Conservation (phyloP, 345 rosid species). For the Physaria fendleri region DNA sequence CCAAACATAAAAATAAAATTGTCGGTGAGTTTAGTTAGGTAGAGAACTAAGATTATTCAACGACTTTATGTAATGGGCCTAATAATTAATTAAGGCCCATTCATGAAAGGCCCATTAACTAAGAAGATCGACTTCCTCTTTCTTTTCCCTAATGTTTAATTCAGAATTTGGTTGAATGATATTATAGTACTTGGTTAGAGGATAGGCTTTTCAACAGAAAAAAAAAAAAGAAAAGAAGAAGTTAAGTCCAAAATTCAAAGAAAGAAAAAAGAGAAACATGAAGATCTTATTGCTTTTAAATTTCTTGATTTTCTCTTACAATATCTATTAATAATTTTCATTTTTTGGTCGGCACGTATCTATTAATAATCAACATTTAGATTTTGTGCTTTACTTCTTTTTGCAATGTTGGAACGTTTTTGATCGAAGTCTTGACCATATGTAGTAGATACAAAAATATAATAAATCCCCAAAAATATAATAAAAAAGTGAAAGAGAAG, state of each 20-base stretch:
- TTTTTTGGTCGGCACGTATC: no score
- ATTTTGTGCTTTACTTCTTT: conserved; percentile 27
- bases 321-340: no score
- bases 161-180: background rate
- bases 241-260: background rate
- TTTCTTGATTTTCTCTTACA: conserved; percentile 15
- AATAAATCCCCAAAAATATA: background rate
- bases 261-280: conserved; percentile 15
- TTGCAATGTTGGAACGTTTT: conserved; percentile 21
- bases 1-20: no score
- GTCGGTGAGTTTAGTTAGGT: no score
- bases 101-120: no score
- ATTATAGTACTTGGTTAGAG: conserved; percentile 12
- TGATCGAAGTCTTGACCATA: conserved; percentile 22
- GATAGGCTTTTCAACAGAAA: conserved; percentile 11
- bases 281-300: conserved; percentile 19
- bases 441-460: background rate
- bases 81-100: no score
- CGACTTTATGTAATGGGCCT: no score
- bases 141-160: no score
- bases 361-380: conserved; percentile 11
- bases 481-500: no score
- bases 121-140: no score
- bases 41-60: no score
- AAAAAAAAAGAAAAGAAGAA: background rate